Base-by-base conservation (phyloP, 2,329 filamentous ascomycete species). In the Triangularia setosa region DNA sequence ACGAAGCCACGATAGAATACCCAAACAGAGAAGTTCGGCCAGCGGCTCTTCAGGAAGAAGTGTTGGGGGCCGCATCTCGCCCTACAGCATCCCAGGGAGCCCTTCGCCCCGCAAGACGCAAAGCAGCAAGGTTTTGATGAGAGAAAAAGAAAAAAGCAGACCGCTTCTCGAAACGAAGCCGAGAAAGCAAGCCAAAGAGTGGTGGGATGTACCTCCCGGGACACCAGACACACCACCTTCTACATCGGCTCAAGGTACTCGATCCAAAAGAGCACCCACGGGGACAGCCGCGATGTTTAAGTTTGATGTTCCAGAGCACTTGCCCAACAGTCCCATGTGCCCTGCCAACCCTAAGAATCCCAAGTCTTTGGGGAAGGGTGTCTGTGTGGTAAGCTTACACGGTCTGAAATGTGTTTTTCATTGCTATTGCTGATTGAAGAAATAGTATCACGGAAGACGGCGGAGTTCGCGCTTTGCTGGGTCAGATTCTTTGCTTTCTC, bases 311-410 rank as follows among this genome's bases (percentile, higher is more conserved):
- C 80, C 81, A 1, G 80, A 84, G 66, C 83, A 85, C 66, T 72
- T 83, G 7, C 80, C 81, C 30, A 80, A 67, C 63, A 84, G 82
- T 68, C 81, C 81, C 16, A 77, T 83, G 74, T 85, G 83, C 62
- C 83, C 83, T 2, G 73, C 81, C 8, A 83, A 84, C 70, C 72
- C 72, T 53, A 79, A 75, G 48, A 78, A 68, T 59, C 21, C 82
- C 62, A 70, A 70, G 60, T 78, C 77, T 14, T 75, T 78, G n/a
- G 81, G 82, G 4, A 79, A 75, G 5, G 81, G 80, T 0, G 65
- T 84, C 2, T 85, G 83, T 62, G 81, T 84, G 48, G 72, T 73
- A 59, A 69, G 72, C 70, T 30, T 16, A 11, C 3, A 24, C 28
- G n/a, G 30, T 8, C 11, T 33, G 8, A 12, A 33, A 28, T 35